Base-by-base conservation (phyloP, 2,329 filamentous ascomycete species). In the Macroventuria anomochaeta region DNA sequence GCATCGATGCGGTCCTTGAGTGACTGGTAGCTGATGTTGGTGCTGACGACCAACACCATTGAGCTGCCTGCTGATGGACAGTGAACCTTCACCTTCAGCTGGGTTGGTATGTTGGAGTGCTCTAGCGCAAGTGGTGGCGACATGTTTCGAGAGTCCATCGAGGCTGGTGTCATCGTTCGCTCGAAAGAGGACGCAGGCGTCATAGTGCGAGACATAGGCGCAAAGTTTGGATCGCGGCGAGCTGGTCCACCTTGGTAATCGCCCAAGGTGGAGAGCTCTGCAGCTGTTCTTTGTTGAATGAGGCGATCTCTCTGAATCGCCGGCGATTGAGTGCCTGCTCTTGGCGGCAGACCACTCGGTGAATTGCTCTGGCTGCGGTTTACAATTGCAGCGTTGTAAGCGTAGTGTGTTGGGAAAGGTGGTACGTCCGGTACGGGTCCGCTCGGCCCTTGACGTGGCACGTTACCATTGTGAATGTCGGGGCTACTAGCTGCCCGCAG, bases 1-100 rank as follows among this genome's bases (percentile, higher is more conserved):
- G 92, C 91, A 70, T 99, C 95, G 65, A 99, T 97, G 10, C 95
- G 89, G 71, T 97, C 95, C 60, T 95, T 92, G 49, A 99, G 82
- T 20, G 91, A 95, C 62, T 95, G 91, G 76, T 96, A 97, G 33
- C 91, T 89, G 67, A 97, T 97, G 72, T 96, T 96, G 76, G 91
- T 96, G 26, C 91, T 90, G 34, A 96, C 96, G 10, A 99, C 93
- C n/a, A 99, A 83, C 0, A 93, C 97, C 54, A 97, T 89, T 64
- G 96, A 96, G 70, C 93, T 95, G 39, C 89, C 89, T 38, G 95
- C 91, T 3, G 77, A 74, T 3, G 77, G 76, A 70, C 91, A 96
- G 69, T 93, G 93, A 52, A 99, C 92, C 73, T 96, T 96, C 43
- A 97, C 93, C 77, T 97, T 97, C 44, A 99, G 83, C 70, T 97